These are phyloP conservation scores for Antitrichia curtipendula DNA, from an alignment of 225 moss, liverwort and hornwort genomes.

Conservation along the genomic window DNA sequence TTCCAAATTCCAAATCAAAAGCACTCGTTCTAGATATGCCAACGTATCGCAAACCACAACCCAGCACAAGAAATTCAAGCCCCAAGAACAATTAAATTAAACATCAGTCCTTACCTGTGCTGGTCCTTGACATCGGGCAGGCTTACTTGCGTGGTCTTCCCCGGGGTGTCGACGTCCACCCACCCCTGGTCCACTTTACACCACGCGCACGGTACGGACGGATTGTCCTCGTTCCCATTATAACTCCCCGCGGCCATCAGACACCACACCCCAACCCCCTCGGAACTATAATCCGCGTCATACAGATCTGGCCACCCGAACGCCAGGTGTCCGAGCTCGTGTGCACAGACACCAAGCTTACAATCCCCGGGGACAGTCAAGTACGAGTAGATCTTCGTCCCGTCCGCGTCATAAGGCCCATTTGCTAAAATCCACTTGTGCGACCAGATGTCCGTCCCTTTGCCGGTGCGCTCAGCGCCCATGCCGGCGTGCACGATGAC, in stretches of 20 bases:
- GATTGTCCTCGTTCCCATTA: slow-evolving; percentile 27
- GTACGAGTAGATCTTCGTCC: slow-evolving; percentile 22
- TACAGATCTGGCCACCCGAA: slow-evolving; percentile 39
- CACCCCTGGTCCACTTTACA: slow-evolving; percentile 32
- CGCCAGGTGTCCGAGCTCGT: slow-evolving; percentile 26
- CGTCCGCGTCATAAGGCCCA: slow-evolving; percentile 15
- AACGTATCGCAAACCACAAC: background rate
- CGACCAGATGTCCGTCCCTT: slow-evolving; percentile 20
- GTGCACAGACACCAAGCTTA: slow-evolving; percentile 31
- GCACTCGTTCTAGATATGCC: background rate
- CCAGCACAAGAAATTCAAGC: background rate
- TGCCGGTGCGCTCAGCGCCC: slow-evolving; percentile 17
- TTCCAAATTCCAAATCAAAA: background rate
- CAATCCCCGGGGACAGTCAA: slow-evolving; percentile 25
- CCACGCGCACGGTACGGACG: slow-evolving; percentile 34
- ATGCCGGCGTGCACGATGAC: slow-evolving; percentile 27
- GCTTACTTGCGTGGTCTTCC: background rate
- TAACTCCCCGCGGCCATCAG: slow-evolving; percentile 38
- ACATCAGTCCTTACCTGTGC: background rate
- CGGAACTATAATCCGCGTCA: slow-evolving; percentile 22
- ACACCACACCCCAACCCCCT: slow-evolving; percentile 28
- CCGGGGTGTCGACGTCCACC: slow-evolving; percentile 15
- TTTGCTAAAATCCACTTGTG: slow-evolving; percentile 15
- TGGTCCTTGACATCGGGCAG: slow-evolving; percentile 9
- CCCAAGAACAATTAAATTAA: background rate